Evolutionary conservation across 2,329 filamentous ascomycete genomes (phyloP).

Genomic region (Arachnomyces sp.): DNA sequence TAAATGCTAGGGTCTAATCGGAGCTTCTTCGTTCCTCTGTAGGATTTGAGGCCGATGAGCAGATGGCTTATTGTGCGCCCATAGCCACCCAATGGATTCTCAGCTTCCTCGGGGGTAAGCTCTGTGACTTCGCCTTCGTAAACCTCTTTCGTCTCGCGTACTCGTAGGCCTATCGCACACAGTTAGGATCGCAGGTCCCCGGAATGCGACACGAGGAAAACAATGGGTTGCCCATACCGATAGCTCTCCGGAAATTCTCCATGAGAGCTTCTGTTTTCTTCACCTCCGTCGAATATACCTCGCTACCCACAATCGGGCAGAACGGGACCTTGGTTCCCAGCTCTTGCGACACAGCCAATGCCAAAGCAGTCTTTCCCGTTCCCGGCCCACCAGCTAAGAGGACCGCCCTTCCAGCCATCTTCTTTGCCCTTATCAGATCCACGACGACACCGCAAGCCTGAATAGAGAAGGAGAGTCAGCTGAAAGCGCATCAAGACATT

Average conservation of each 20-base stretch:
- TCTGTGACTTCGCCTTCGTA: constrained; percentile 99
- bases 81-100: constrained; percentile 94
- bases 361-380: constrained; percentile 94
- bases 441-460: constrained; percentile 93
- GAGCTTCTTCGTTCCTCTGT: constrained; percentile 95
- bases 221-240: constrained; percentile 49
- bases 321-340: constrained; percentile 97
- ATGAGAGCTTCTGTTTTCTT: constrained; percentile 99
- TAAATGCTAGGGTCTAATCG: constrained; percentile 96
- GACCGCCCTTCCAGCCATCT: constrained; percentile 93
- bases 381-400: constrained; percentile 89
- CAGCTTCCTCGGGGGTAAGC: constrained; percentile 92
- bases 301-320: constrained; percentile 94
- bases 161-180: constrained; percentile 57
- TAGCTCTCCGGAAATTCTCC: constrained; percentile 97
- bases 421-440: constrained; percentile 90
- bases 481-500: constrained; percentile 10
- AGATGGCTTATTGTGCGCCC: constrained; percentile 96
- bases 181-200: not conserved
- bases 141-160: constrained; percentile 97
- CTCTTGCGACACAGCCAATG: constrained; percentile 91
- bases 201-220: not conserved
- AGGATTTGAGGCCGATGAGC: constrained; percentile 88
- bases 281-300: constrained; percentile 95
- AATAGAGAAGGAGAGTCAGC: constrained; percentile 9